Base-by-base conservation (phyloP, 2,329 filamentous ascomycete species). In the Epichloe scottii region DNA sequence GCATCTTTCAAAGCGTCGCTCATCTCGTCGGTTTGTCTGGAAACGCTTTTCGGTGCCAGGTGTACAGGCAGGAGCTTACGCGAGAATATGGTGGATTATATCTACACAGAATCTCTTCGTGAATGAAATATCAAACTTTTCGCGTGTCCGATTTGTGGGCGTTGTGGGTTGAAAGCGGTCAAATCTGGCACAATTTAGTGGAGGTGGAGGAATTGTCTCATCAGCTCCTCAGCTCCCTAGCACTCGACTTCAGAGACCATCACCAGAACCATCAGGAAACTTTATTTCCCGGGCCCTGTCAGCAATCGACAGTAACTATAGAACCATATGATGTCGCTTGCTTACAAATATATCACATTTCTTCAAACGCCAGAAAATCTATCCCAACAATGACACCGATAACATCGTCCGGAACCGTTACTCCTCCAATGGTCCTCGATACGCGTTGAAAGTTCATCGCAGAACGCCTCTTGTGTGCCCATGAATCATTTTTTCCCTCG, bases 1-100 rank as follows among this genome's bases (percentile, higher is more conserved):
- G 72, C 71, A 68, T 88, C 83, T 73, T 82, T 85, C 55, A 66
- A 60, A 62, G 69, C 64, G 58, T 83, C 79, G 60, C 73, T 77
- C 79, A 83, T 82, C 59, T 65, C 78, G 62, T 58, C 60, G 59
- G 60, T 19, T 48, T 21, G 34, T 51, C 35, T 44, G 33, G 33
- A 11, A 26, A 39, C 38, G 26, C 41, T 49, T 41, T n/a, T 39
- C 39, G 30, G n/a, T 46, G 46, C 38, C 42, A 33, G 10, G 45
- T 44, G 47, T 51, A 48, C 41, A 35, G 53, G 48, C 42, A 50
- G 58, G 55, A 55, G 55, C 52, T 62, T 57, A 53, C 58, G 56
- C 55, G 58, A 58, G 54, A 54, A 57, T 56, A 57, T 59, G 54
- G 53, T 54, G 56, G 57, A 51, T 52, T 58, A 42, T 48, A 46